A percentile compares a stretch with the other conserved stretches of the same genome.
Evolutionary conservation across 441 rosid species (phyloP).

Genomic region (Cnidoscolus chayamansa): DNA sequence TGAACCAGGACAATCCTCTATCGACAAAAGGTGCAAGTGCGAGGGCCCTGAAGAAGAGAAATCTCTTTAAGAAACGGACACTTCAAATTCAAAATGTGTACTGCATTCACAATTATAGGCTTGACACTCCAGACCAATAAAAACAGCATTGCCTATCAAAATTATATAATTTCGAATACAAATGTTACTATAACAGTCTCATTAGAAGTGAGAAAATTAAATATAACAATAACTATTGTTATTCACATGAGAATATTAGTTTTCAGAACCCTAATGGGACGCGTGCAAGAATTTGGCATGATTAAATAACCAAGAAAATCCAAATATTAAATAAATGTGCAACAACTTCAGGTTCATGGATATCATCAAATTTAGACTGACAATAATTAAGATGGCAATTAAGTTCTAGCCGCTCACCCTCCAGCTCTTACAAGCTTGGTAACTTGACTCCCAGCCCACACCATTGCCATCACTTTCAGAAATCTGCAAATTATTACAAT

Average conservation of each 20-base stretch:
- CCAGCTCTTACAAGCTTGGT: conserved; percentile 83
- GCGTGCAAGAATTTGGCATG: neutral
- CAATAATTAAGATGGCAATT: neutral
- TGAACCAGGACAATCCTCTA: conserved; percentile 78
- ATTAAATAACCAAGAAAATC: neutral
- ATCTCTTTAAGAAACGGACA: conserved; percentile 7
- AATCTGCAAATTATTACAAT: conserved; percentile 48
- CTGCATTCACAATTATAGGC: neutral
- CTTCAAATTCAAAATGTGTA: neutral
- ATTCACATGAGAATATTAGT: neutral
- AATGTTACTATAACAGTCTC: neutral
- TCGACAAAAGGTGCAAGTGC: conserved; percentile 89
- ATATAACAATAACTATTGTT: neutral
- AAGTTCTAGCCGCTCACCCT: conserved; percentile 56
- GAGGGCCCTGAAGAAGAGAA: conserved; percentile 59
- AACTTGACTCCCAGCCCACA: conserved; percentile 97
- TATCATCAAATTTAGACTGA: neutral
- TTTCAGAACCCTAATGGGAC: neutral
- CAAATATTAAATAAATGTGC: neutral
- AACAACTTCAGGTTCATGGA: neutral
- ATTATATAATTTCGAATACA: neutral
- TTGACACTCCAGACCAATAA: neutral
- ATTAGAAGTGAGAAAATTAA: neutral
- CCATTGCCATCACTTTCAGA: conserved; percentile 91
- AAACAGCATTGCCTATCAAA: neutral